phyloP scores from a whole-genome alignment of 2,329 filamentous ascomycete species.

The Coleophoma cylindrospora region DNA sequence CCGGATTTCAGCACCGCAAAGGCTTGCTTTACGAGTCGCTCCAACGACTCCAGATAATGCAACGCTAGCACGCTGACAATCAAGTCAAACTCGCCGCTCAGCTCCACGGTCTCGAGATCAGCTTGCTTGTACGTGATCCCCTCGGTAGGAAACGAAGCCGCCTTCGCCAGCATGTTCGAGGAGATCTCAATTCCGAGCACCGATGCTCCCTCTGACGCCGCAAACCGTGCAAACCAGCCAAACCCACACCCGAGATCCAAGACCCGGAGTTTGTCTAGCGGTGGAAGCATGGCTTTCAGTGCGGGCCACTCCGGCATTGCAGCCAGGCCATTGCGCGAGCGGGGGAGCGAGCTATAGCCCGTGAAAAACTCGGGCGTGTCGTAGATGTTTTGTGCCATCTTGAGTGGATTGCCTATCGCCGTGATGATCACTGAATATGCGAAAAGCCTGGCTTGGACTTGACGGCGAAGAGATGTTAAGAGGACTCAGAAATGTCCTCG shows the following conservation, averaged over 20 bases:
- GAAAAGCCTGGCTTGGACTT: too few relatives aligned
- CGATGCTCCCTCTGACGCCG: conserved; percentile 30
- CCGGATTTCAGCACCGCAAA: conserved; percentile 83
- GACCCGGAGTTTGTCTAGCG: conserved; percentile 25
- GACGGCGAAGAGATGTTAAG: too few relatives aligned
- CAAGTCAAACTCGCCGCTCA: conserved; percentile 66
- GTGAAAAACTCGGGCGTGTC: conserved; percentile 37
- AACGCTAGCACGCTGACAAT: conserved; percentile 81
- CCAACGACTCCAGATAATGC: conserved; percentile 95
- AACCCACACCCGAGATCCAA: conserved; percentile 42
- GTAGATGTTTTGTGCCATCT: conserved; percentile 36
- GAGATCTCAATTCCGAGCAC: conserved; percentile 37
- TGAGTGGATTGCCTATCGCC: too few relatives aligned
- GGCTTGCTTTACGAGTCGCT: conserved; percentile 73
- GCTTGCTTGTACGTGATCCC: conserved; percentile 27
- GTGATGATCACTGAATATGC: too few relatives aligned
- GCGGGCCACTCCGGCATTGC: conserved; percentile 38
- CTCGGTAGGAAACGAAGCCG: conserved; percentile 14
- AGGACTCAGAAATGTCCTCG: too few relatives aligned
- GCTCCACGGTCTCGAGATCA: conserved; percentile 28
- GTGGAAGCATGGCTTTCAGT: conserved; percentile 34
- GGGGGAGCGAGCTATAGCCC: conserved; percentile 34
- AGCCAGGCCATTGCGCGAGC: conserved; percentile 33
- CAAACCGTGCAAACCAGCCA: conserved; percentile 41
- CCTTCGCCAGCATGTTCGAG: conserved; percentile 36